These are phyloP conservation scores for Zygotorulaspora florentina DNA, from an alignment of 805 yeast genomes.

Conservation along the genomic window DNA sequence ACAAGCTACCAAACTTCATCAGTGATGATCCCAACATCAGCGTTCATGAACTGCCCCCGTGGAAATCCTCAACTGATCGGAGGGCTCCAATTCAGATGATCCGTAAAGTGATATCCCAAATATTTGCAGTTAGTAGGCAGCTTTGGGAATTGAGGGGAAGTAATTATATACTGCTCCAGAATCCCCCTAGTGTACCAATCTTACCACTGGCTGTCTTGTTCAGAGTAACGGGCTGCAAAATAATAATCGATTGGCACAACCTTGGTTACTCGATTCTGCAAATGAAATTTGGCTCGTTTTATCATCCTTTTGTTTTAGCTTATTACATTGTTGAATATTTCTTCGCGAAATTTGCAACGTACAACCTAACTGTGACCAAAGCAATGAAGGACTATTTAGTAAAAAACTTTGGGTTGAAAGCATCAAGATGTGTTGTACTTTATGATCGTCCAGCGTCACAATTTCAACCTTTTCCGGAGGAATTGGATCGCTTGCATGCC, in stretches of 20 bases:
- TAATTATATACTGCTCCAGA: slow-evolving; percentile 70
- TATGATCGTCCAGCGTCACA: slow-evolving; percentile 80
- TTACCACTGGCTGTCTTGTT: slow-evolving; percentile 58
- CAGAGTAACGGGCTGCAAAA: slow-evolving; percentile 51
- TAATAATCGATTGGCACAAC: slow-evolving; percentile 95
- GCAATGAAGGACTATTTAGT: slow-evolving; percentile 62
- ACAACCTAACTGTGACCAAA: slow-evolving; percentile 76
- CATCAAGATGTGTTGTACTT: slow-evolving; percentile 54
- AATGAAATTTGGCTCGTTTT: slow-evolving; percentile 48
- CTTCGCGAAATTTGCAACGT: slow-evolving; percentile 60
- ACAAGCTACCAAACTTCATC: slow-evolving; percentile 48
- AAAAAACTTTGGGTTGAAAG: slow-evolving; percentile 49
- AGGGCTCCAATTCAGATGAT: slow-evolving; percentile 17
- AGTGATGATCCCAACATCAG: slow-evolving; percentile 48
- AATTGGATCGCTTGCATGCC: slow-evolving; percentile 19
- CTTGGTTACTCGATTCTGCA: slow-evolving; percentile 80
- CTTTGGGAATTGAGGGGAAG: slow-evolving; percentile 56
- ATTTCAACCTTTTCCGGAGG: slow-evolving; percentile 48
- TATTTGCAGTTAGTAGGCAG: slow-evolving; percentile 42
- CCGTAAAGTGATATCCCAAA: slow-evolving; percentile 57
- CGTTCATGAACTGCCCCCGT: slow-evolving; percentile 38
- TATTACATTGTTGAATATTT: slow-evolving; percentile 59
- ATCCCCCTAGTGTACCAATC: slow-evolving; percentile 91
- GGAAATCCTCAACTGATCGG: neutral
- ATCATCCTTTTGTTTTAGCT: slow-evolving; percentile 59